Evolutionary conservation across 1,139 yeast species (phyloP).

Genomic region (Yamadazyma siamensis): DNA sequence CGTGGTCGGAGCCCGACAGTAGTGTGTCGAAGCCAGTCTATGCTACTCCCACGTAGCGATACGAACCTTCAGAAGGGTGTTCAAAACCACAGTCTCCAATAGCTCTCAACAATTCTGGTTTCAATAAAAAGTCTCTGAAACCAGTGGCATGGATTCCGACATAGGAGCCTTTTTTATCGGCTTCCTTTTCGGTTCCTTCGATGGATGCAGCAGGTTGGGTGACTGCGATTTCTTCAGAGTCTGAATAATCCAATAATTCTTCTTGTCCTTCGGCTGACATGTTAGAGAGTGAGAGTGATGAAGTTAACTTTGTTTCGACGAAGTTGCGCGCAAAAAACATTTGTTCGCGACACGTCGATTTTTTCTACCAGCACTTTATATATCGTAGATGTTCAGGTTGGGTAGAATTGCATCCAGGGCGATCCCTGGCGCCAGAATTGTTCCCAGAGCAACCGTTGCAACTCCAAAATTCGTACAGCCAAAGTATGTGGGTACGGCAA

Average conservation of each 20-base stretch:
- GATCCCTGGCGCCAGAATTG: too few species aligned
- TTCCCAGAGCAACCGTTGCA: too few species aligned
- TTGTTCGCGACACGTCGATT: conserved; percentile 3
- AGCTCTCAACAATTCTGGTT: conserved; percentile 95
- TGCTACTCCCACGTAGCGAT: conserved; percentile 16
- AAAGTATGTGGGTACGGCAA: too few species aligned
- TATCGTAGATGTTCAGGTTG: too few species aligned
- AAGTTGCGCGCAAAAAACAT: conserved; percentile 1
- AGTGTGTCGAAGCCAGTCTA: too few species aligned
- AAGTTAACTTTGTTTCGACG: conserved; percentile 1
- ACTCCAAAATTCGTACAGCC: too few species aligned
- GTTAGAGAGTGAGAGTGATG: conserved; percentile 6
- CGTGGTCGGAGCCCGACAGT: too few species aligned
- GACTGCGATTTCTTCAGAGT: conserved; percentile 91
- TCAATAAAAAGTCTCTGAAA: conserved; percentile 93
- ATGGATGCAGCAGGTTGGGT: conserved; percentile 57
- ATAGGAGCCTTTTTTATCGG: conserved; percentile 93
- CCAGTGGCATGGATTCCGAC: conserved; percentile 98
- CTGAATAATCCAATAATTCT: conserved; percentile 97
- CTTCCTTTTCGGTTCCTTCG: conserved; percentile 42
- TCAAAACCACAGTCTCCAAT: conserved; percentile 99
- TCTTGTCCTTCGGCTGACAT: conserved; percentile 97
- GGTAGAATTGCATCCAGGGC: too few species aligned
- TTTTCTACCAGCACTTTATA: too few species aligned
- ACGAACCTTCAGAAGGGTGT: conserved; percentile 98